Evolutionary conservation across 1,139 yeast genomes (phyloP), one percentile per base, ranked within the genome.

Genomic region (Debaryomycetaceae sp.): DNA sequence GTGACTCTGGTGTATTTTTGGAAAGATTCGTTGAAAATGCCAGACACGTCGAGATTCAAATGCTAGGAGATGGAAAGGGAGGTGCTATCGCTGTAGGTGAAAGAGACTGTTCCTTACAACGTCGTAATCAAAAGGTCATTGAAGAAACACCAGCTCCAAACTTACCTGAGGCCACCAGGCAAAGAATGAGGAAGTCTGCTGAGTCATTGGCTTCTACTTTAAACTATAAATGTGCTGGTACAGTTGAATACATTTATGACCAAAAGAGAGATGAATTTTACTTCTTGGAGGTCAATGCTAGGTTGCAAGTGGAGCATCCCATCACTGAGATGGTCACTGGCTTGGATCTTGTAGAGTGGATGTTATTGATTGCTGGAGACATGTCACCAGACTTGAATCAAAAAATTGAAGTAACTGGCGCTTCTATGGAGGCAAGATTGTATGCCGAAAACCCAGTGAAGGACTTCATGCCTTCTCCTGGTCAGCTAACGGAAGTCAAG

Each of bases 141-240:
- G 99, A 93, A 69, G 98, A 93, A 67, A 91, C 98, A 1, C 99
- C 99, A 8, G 98, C 98, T 45, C 98, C 98, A 42, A 84, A 87
- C 57, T 76, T 93, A 53, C 95, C 97, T 6, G 89, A 82, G 48
- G 65, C 77, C 5, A 89, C 97, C 3, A 78, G 97, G 57, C 66
- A 66, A 39, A 76, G 72, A 48, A 84, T 93, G 87, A 82, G 91
- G 67, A 72, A 72, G 42, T 95, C 97, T 37, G 91, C 97, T 37
- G 96, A 87, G 63, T 83, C 83, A 43, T 74, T 93, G 51, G 96
- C 84, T 46, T 65, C 88, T 7, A 70, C 86, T 24, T 81, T 93
- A 83, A 82, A 87, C 54, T 93, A 93, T 70, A 89, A 87, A 68
- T 83, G 97, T 68, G 98, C 98, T 41, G 99, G 98, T 63, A 93